Evolutionary conservation across 2,329 filamentous ascomycete species (phyloP), one percentile per base, ranked within the genome.

Genomic region (Diplodia seriata): DNA sequence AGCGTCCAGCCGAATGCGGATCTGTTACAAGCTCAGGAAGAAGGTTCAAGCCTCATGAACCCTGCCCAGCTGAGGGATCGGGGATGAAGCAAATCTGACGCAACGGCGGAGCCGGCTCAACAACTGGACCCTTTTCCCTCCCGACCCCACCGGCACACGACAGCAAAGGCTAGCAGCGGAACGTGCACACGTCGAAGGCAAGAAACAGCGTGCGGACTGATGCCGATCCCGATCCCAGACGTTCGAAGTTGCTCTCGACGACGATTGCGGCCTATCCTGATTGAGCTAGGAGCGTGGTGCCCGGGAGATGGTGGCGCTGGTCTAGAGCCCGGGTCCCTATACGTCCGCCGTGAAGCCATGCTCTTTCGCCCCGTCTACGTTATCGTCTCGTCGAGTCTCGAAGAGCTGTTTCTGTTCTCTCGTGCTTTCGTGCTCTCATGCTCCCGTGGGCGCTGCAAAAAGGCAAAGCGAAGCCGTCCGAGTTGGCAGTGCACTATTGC

Each of bases 161-260:
- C 40, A 47, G 40, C 40, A 47, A 47, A 18, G 40, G 18, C 40
- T 47, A 47, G 53, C 18, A 56, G 33, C 9, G 23, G 36, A 43
- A 43, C 55, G 36, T 15, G 33, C 33, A 8, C 36, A n/a, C 11
- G 23, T 59, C 36, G 36, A 12, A 15, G 23, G 23, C 51, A 36
- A 23, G 20, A n/a, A n/a, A 14, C 57, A 61, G 40, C 40, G 47
- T 26, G 49, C 26, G 43, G 26, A 7, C n/a, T 12, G 12, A 23
- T 23, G 57, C 38, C 57, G 57, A 61, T 61, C 57, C 57, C 57
- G 40, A 50, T 49, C 40, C 40, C 33, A 26, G 57, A 61, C 57
- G 57, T 61, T 61, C 57, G 57, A 61, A 18, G 57, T 61, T 61
- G 57, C n/a, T 18, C 14, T 23, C 36, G 18, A 29, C 40, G 23